Conservation (phyloP, 768 basidiomycete species). For the Tulasnella sp. region DNA sequence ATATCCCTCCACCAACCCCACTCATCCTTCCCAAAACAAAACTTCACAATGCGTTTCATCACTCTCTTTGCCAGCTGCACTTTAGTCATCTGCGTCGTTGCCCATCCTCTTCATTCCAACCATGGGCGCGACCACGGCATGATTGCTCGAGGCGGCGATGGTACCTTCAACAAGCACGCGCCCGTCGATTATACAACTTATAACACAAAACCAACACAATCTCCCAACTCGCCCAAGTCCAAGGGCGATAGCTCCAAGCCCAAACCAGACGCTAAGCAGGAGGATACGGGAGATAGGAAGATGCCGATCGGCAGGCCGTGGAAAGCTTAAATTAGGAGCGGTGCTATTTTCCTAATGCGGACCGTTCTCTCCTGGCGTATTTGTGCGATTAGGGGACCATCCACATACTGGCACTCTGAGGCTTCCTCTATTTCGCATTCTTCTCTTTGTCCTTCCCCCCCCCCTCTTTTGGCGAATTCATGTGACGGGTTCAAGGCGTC, state of each 20-base stretch:
- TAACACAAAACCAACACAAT: background rate
- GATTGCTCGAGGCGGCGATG: background rate
- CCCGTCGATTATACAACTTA: background rate
- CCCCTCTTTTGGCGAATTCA: too few species aligned
- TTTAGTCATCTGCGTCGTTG: background rate
- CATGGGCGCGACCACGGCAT: background rate
- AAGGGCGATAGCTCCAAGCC: background rate
- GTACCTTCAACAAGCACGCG: constrained; percentile 1
- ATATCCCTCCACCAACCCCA: background rate
- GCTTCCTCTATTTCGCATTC: too few species aligned
- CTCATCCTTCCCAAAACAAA: background rate
- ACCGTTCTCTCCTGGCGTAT: background rate
- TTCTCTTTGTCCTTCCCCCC: too few species aligned
- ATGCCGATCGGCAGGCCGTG: background rate
- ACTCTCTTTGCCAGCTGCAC: background rate
- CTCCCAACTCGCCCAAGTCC: background rate
- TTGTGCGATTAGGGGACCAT: too few species aligned
- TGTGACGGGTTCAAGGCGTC: too few species aligned
- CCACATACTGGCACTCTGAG: too few species aligned
- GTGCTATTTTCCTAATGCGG: background rate
- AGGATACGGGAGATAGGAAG: background rate
- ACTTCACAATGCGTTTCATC: background rate
- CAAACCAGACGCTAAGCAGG: background rate
- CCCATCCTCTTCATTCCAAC: background rate
- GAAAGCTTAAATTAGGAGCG: background rate